Conservation (phyloP, 768 basidiomycete genomes). For the Pisolithus tinctorius region DNA sequence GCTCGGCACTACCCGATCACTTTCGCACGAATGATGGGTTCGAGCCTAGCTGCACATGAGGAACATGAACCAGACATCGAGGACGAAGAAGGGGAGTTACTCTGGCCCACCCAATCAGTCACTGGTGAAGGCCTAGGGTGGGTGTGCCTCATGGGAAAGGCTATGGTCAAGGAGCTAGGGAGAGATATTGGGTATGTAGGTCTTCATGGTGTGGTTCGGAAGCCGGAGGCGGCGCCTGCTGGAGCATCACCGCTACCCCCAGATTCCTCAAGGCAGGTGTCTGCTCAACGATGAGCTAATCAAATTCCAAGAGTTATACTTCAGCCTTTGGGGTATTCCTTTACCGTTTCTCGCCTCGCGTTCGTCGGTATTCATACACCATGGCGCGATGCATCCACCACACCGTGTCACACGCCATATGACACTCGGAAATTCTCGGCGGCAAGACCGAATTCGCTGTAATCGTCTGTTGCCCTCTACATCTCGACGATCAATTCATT, state of each 20-base stretch:
- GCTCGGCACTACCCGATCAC: conserved; percentile 70
- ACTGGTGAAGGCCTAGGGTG: conserved; percentile 77
- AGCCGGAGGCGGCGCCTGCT: conserved; percentile 42
- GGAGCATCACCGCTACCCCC: conserved; percentile 24
- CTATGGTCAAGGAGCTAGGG: conserved; percentile 81
- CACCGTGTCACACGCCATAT: not conserved
- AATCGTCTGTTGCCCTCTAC: not conserved
- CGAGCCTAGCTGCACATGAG: conserved; percentile 54
- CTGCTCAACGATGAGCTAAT: conserved; percentile 24
- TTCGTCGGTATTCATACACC: not conserved
- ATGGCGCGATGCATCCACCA: not conserved
- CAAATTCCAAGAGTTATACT: conserved; percentile 5
- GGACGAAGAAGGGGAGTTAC: conserved; percentile 82
- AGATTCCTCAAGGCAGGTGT: conserved; percentile 24
- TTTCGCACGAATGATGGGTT: conserved; percentile 65
- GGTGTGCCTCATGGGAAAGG: conserved; percentile 83
- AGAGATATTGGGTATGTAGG: conserved; percentile 69
- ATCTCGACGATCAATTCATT: not conserved
- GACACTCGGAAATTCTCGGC: not conserved
- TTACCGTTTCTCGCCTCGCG: conserved; percentile 3
- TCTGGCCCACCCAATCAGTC: conserved; percentile 70
- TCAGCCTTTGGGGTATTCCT: conserved; percentile 7
- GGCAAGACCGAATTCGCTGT: not conserved
- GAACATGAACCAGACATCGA: conserved; percentile 80
- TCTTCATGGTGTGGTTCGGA: conserved; percentile 64